These are phyloP conservation scores for Xylaria sp. DNA, from an alignment of 2,329 filamentous ascomycete genomes.

Conservation along the genomic window DNA sequence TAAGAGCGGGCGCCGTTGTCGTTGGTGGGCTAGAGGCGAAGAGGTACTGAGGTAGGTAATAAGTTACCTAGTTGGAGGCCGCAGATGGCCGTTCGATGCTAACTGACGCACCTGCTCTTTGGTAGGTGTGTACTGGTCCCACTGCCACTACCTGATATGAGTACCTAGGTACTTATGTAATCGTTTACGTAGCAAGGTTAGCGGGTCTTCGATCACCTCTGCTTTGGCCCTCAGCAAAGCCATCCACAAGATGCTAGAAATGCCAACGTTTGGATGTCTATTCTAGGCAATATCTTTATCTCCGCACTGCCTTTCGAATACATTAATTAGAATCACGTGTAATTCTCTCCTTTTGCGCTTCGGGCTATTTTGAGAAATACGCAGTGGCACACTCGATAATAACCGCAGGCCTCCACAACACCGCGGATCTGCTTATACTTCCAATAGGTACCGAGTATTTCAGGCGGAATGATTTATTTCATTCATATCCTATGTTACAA, in stretches of 20 bases:
- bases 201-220: neutral
- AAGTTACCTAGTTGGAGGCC: constrained; percentile 3
- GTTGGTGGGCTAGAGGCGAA: constrained; percentile 25
- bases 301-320: neutral
- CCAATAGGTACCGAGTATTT: neutral
- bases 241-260: neutral
- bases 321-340: neutral
- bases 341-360: neutral
- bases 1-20: constrained; percentile 26
- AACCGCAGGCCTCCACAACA: no score
- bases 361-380: neutral
- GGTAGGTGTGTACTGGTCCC: neutral
- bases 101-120: constrained; percentile 23
- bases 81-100: constrained; percentile 26
- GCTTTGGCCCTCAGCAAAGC: neutral
- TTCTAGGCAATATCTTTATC: neutral
- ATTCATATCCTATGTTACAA: neutral
- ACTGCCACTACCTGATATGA: neutral
- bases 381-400: neutral
- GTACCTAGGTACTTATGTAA: constrained; percentile 5
- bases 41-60: neutral
- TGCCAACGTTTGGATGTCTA: neutral
- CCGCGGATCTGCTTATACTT: neutral
- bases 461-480: neutral
- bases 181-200: constrained; percentile 9